Percentiles rank a stretch among this genome's conserved stretches.
These are phyloP conservation scores for Fonsecaea pugnacius DNA, from an alignment of 2,329 filamentous ascomycete species.

Conservation along the genomic window DNA sequence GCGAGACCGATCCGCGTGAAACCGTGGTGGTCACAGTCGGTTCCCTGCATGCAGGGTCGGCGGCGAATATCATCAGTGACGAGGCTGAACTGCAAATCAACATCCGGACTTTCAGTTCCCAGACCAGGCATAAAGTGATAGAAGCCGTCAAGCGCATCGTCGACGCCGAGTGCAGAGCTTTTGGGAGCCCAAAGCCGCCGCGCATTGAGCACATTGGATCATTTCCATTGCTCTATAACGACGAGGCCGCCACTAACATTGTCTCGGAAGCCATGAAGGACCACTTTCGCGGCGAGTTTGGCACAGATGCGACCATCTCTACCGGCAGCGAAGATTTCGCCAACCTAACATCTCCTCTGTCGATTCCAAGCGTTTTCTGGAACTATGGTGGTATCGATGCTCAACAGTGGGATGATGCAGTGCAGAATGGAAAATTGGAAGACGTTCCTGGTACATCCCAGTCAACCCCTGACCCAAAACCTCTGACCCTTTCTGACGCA, in stretches of 20 bases:
- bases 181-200: slow-evolving; percentile 55
- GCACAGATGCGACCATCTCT: slow-evolving; percentile 29
- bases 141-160: slow-evolving; percentile 57
- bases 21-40: slow-evolving; percentile 63
- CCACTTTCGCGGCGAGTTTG: slow-evolving; percentile 55
- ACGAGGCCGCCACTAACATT: slow-evolving; percentile 47
- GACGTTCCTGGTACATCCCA: slow-evolving; percentile 44
- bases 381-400: slow-evolving; percentile 54
- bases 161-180: slow-evolving; percentile 59
- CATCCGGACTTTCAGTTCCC: slow-evolving; percentile 53
- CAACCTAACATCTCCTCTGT: slow-evolving; percentile 56
- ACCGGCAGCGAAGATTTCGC: slow-evolving; percentile 61
- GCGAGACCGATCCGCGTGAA: slow-evolving; percentile 59
- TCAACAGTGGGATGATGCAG: slow-evolving; percentile 16
- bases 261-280: slow-evolving; percentile 43
- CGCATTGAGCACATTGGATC: slow-evolving; percentile 51
- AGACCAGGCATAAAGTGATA: slow-evolving; percentile 54
- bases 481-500: background rate
- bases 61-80: slow-evolving; percentile 64
- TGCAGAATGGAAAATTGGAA: slow-evolving; percentile 9
- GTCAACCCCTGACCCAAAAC: background rate
- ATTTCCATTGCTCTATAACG: slow-evolving; percentile 61
- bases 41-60: slow-evolving; percentile 60
- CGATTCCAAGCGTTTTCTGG: slow-evolving; percentile 60
- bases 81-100: slow-evolving; percentile 60